These are phyloP conservation scores for Grigorovia jiainica DNA, from an alignment of 805 yeast species.

Conservation along the genomic window DNA sequence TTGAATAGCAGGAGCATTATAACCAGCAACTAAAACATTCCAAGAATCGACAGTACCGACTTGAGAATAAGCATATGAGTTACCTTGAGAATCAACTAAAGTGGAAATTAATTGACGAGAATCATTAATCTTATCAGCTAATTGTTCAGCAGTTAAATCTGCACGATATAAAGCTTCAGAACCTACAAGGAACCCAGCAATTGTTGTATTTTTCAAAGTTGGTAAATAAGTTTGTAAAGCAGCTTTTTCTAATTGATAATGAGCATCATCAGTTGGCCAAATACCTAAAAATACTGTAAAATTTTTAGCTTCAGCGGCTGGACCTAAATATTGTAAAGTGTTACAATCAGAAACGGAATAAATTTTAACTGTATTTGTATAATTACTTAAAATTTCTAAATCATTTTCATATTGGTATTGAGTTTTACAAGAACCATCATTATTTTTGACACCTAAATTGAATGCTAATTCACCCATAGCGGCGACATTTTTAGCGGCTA, in stretches of 20 bases:
- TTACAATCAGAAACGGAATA: slow-evolving; percentile 93
- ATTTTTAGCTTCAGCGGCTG: slow-evolving; percentile 73
- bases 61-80: slow-evolving; percentile 56
- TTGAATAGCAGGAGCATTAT: slow-evolving; percentile 56
- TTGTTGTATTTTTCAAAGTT: slow-evolving; percentile 51
- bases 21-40: slow-evolving; percentile 82
- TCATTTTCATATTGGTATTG: slow-evolving; percentile 63
- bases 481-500: slow-evolving; percentile 37
- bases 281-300: slow-evolving; percentile 75
- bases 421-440: slow-evolving; percentile 66
- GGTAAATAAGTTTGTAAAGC: slow-evolving; percentile 72
- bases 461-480: slow-evolving; percentile 72
- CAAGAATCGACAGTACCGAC: slow-evolving; percentile 97
- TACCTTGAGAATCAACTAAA: slow-evolving; percentile 73
- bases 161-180: slow-evolving; percentile 92
- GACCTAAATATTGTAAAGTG: slow-evolving; percentile 75
- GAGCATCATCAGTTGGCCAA: slow-evolving; percentile 87
- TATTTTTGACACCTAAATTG: slow-evolving; percentile 76
- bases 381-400: slow-evolving; percentile 45
- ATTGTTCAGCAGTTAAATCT: slow-evolving; percentile 65
- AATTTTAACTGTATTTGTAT: slow-evolving; percentile 64
- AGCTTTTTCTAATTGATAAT: slow-evolving; percentile 60
- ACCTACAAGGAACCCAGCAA: slow-evolving; percentile 79
- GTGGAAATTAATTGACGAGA: slow-evolving; percentile 50
- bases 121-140: slow-evolving; percentile 58